phyloP scores from a whole-genome alignment of 2,329 filamentous ascomycete species.

The Malbranchea zuffiana region DNA sequence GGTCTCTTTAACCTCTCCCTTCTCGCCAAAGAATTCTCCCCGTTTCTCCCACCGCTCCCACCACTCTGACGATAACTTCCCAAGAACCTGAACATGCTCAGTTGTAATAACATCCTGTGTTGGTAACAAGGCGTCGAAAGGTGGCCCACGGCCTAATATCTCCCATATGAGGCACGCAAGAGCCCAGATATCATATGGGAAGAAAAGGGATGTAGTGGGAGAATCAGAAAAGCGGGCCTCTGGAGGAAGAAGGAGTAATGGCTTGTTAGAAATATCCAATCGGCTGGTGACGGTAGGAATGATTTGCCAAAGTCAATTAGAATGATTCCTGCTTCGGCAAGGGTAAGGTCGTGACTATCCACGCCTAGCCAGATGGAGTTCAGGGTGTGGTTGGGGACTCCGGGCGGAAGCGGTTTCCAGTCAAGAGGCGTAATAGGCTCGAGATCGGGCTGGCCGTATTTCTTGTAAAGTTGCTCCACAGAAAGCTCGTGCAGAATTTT shows the following conservation, averaged over 20 bases:
- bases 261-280: conserved; percentile 15
- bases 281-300: conserved; percentile 8
- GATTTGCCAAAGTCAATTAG: conserved; percentile 15
- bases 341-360: conserved; percentile 16
- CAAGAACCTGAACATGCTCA: conserved; percentile 22
- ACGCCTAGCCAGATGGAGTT: conserved; percentile 16
- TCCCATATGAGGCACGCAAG: conserved; percentile 28
- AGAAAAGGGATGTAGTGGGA: conserved; percentile 24
- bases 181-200: conserved; percentile 28
- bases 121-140: conserved; percentile 18
- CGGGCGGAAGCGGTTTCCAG: conserved; percentile 6
- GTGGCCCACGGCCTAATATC: conserved; percentile 20
- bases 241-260: conserved; percentile 14
- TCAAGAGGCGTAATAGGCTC: conserved; percentile 13
- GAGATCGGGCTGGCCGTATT: conserved; percentile 15
- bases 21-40: conserved; percentile 13
- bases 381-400: conserved; percentile 10
- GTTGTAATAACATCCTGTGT: conserved; percentile 17
- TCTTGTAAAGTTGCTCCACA: conserved; percentile 16
- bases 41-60: conserved; percentile 15
- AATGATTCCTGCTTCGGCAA: conserved; percentile 12
- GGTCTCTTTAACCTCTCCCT: conserved; percentile 10
- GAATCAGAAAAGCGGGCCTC: conserved; percentile 13
- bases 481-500: conserved; percentile 18
- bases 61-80: conserved; percentile 17